These are phyloP conservation scores for Xylariaceae sp. DNA, from an alignment of 2,329 filamentous ascomycete species.

Conservation along the genomic window DNA sequence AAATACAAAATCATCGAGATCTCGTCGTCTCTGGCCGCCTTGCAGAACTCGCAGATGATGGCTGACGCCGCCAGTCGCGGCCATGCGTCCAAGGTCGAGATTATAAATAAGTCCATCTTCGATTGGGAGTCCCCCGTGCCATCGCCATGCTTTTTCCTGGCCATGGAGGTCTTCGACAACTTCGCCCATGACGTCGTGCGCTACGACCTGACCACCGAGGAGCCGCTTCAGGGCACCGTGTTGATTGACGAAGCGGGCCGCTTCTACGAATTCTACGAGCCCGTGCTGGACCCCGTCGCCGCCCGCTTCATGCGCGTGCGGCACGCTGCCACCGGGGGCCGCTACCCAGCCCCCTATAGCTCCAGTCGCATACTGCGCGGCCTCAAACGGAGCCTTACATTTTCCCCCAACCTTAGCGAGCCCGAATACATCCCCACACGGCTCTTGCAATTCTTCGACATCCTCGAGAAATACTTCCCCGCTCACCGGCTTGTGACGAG, in stretches of 20 bases:
- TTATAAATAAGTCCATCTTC: constrained; percentile 92
- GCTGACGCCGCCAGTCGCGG: constrained; percentile 62
- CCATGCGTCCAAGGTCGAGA: constrained; percentile 81
- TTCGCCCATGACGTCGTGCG: constrained; percentile 93
- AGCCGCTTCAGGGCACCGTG: constrained; percentile 82
- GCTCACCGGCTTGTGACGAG: constrained; percentile 81
- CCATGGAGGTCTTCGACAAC: constrained; percentile 97
- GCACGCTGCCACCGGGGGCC: constrained; percentile 63
- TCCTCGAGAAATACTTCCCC: constrained; percentile 82
- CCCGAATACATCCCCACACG: constrained; percentile 94
- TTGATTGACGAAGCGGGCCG: constrained; percentile 80
- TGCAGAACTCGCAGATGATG: constrained; percentile 69
- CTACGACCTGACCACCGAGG: constrained; percentile 75
- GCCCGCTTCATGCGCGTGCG: constrained; percentile 79
- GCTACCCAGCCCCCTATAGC: constrained; percentile 58
- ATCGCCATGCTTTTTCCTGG: constrained; percentile 93
- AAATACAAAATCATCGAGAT: constrained; percentile 97
- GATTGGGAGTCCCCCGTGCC: constrained; percentile 88
- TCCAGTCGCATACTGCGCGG: constrained; percentile 51
- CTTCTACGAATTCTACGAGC: constrained; percentile 90
- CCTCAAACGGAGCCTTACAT: constrained; percentile 59
- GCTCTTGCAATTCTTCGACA: constrained; percentile 94
- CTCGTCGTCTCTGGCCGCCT: constrained; percentile 67
- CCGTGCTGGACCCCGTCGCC: constrained; percentile 73
- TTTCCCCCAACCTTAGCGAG: constrained; percentile 67